These are phyloP conservation scores for Boletales sp. DNA, from an alignment of 768 basidiomycete species.

Conservation along the genomic window DNA sequence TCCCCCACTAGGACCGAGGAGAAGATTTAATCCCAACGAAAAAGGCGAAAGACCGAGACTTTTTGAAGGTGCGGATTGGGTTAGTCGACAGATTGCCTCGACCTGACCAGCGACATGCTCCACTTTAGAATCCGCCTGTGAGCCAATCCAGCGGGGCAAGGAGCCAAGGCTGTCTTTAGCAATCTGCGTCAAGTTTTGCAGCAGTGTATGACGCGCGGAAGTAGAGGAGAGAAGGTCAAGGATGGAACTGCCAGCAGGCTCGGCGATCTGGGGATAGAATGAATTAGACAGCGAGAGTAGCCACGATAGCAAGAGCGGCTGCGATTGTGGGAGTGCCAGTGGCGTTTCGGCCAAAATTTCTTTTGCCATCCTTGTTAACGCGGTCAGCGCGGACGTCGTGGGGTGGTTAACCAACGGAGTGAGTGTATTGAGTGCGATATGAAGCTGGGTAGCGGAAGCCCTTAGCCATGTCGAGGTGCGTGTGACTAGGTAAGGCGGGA, in stretches of 20 bases:
- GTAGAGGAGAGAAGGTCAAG: slow-evolving; percentile 39
- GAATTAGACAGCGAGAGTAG: slow-evolving; percentile 72
- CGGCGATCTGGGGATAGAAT: slow-evolving; percentile 49
- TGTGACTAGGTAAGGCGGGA: slow-evolving; percentile 44
- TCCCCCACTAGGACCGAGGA: slow-evolving; percentile 78
- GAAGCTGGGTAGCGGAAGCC: slow-evolving; percentile 78
- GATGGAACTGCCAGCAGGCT: slow-evolving; percentile 46
- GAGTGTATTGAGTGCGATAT: slow-evolving; percentile 77
- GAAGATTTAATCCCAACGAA: slow-evolving; percentile 49
- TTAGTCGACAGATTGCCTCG: slow-evolving; percentile 62
- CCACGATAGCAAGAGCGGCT: slow-evolving; percentile 65
- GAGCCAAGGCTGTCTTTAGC: slow-evolving; percentile 62
- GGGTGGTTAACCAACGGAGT: slow-evolving; percentile 70
- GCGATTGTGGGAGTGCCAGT: slow-evolving; percentile 63
- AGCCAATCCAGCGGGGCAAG: slow-evolving; percentile 68
- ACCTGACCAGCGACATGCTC: slow-evolving; percentile 66
- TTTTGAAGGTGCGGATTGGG: slow-evolving; percentile 14
- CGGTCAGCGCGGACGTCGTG: slow-evolving; percentile 58
- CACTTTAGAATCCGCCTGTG: slow-evolving; percentile 71
- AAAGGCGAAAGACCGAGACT: slow-evolving; percentile 39
- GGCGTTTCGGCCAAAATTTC: slow-evolving; percentile 51
- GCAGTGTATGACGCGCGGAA: slow-evolving; percentile 45
- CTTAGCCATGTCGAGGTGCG: slow-evolving; percentile 77
- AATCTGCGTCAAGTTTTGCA: slow-evolving; percentile 58
- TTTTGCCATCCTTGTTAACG: slow-evolving; percentile 54